phyloP scores from a whole-genome alignment of 306 rosid species.

The Corylus avellana region DNA sequence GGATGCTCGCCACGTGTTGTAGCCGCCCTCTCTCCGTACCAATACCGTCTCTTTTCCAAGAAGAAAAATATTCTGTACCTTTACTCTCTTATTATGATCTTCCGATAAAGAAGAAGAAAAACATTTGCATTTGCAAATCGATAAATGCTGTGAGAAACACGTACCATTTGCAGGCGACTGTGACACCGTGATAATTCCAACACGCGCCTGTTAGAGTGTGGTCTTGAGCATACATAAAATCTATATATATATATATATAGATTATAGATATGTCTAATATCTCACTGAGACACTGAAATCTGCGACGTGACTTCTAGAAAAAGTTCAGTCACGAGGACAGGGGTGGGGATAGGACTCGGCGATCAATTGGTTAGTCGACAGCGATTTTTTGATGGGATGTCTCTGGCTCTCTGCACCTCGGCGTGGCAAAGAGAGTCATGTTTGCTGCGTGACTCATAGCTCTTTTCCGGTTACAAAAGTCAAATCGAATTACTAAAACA shows the following conservation, averaged over 20 bases:
- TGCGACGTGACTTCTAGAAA: constrained; percentile 6
- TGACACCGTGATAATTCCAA: background rate
- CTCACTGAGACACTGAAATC: constrained; percentile 5
- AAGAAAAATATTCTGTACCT: background rate
- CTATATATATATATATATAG: no score
- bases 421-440: constrained; percentile 26
- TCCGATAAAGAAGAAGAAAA: no score
- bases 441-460: constrained; percentile 25
- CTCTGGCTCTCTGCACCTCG: constrained; percentile 6
- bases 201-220: background rate
- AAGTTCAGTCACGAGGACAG: constrained; percentile 9
- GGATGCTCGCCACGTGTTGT: constrained; percentile 13
- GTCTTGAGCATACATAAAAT: background rate
- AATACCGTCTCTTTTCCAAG: background rate
- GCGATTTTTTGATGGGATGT: background rate
- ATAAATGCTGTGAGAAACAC: background rate
- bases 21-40: constrained; percentile 3
- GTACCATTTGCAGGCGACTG: background rate
- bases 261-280: background rate
- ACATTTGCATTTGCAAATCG: background rate
- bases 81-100: background rate
- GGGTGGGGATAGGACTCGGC: constrained; percentile 14
- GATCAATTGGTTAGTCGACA: constrained; percentile 3
- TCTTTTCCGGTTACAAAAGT: background rate
- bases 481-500: constrained; percentile 8